Evolutionary conservation across 768 basidiomycete species (phyloP), one percentile per base, ranked within the genome.

Genomic region (Neoboletus brunneissimus): DNA sequence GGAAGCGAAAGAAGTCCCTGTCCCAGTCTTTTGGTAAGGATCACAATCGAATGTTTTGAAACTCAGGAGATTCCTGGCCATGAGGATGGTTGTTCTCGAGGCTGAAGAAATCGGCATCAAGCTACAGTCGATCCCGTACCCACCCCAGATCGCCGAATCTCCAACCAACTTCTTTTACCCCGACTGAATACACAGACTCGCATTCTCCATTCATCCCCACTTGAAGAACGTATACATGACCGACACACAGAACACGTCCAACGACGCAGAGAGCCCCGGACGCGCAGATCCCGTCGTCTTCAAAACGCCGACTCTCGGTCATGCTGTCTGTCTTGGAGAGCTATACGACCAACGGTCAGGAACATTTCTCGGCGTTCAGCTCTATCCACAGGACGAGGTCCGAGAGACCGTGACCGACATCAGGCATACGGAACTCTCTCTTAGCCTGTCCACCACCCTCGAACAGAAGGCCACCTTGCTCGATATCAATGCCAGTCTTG

Each of bases 231-330:
- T 11, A 40, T 11, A n/a, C n/a, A n/a, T n/a, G n/a, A n/a, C n/a
- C n/a, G n/a, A n/a, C n/a, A n/a, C n/a, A n/a, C n/a, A 1, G 5
- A 1, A 38, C 38, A 40, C 12, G 38, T 0, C 10, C 10, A 1
- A 0, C 2, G 11, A 10, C 9, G 11, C 38, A 20, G 4, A 0
- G n/a, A 9, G 3, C 3, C 38, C n/a, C 11, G n/a, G n/a, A 11
- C 18, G 37, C 18, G 16, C n/a, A n/a, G n/a, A n/a, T n/a, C n/a
- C n/a, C n/a, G n/a, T n/a, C n/a, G 18, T 40, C n/a, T 40, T 40
- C 11, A n/a, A 40, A 20, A 10, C n/a, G 10, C 38, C 38, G 5
- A 20, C 38, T n/a, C 38, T 40, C 5, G 38, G 38, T 11, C 38
- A 40, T n/a, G n/a, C 38, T n/a, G 38, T 40, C n/a, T 20, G 38